phyloP scores from a whole-genome alignment of 306 rosid species.

The Carpinus fangiana region DNA sequence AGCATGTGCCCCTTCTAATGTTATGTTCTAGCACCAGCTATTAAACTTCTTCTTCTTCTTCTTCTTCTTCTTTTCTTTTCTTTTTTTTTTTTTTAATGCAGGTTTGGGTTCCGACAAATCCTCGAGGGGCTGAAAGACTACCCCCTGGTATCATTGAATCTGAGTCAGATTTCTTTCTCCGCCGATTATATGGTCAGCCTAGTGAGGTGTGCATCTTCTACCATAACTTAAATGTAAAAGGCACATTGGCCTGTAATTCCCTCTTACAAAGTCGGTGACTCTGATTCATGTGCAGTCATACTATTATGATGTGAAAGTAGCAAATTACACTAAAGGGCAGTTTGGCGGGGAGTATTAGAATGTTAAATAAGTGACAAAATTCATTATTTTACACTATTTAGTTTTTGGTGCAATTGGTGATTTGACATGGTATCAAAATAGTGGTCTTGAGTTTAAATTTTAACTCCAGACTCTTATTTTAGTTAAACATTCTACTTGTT shows the following conservation, averaged over 20 bases:
- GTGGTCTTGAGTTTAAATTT: too few species aligned
- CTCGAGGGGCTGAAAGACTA: slow-evolving; percentile 84
- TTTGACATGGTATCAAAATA: too few species aligned
- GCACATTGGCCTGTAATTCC: background rate
- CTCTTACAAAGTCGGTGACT: background rate
- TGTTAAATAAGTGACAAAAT: too few species aligned
- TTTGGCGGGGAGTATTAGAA: too few species aligned
- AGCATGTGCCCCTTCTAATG: slow-evolving; percentile 9
- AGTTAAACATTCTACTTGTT: too few species aligned
- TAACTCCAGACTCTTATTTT: too few species aligned
- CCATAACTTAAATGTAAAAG: slow-evolving; percentile 5
- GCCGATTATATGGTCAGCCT: slow-evolving; percentile 77
- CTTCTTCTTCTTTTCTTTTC: too few species aligned
- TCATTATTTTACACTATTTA: too few species aligned
- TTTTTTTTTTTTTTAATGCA: too few species aligned
- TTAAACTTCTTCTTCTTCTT: slow-evolving; percentile 14
- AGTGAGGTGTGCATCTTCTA: slow-evolving; percentile 53
- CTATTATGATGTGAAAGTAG: background rate
- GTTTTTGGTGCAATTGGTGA: too few species aligned
- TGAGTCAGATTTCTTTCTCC: slow-evolving; percentile 78
- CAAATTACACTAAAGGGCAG: background rate
- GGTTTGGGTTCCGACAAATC: slow-evolving; percentile 93
- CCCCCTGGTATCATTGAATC: slow-evolving; percentile 71
- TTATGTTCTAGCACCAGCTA: slow-evolving; percentile 27
- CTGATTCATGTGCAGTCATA: background rate